These are phyloP conservation scores for Cornus suecica DNA, from an alignment of 148 eudicot genomes.

Conservation along the genomic window DNA sequence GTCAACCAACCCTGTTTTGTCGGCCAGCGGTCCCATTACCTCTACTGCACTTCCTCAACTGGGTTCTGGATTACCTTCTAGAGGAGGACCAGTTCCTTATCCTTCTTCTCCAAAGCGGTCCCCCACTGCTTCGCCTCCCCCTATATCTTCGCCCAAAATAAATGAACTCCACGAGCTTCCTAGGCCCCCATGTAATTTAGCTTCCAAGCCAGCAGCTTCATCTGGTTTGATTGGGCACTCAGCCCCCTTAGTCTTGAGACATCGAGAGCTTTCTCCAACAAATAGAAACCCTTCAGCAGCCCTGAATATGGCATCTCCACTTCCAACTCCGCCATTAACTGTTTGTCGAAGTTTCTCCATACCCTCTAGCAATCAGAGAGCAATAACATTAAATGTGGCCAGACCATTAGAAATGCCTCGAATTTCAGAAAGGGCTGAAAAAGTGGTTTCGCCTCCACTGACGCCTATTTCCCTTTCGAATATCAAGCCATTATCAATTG, in stretches of 20 bases:
- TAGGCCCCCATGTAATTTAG: conserved; percentile 64
- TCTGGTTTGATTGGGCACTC: conserved; percentile 51
- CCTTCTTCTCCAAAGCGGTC: conserved; percentile 41
- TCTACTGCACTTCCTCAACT: conserved; percentile 46
- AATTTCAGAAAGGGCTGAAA: conserved; percentile 34
- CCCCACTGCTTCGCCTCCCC: conserved; percentile 48
- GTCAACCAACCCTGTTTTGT: conserved; percentile 34
- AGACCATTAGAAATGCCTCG: conserved; percentile 48
- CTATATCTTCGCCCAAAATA: conserved; percentile 71
- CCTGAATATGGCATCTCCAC: conserved; percentile 55
- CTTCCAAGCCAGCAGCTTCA: conserved; percentile 45
- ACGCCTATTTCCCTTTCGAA: conserved; percentile 66
- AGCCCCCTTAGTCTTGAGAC: conserved; percentile 47
- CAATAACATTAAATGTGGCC: conserved; percentile 33
- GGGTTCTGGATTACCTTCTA: conserved; percentile 43
- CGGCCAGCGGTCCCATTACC: conserved; percentile 57
- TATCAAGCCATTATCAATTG: conserved; percentile 23
- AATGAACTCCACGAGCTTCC: conserved; percentile 99
- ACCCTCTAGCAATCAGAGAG: conserved; percentile 72
- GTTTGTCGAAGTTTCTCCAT: conserved; percentile 80
- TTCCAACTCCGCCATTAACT: conserved; percentile 72
- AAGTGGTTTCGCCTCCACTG: conserved; percentile 66
- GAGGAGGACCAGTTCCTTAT: conserved; percentile 34
- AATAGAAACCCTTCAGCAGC: conserved; percentile 37
- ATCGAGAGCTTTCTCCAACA: conserved; percentile 50